Evolutionary conservation across 345 rosid species (phyloP), one percentile per base, ranked within the genome.

Genomic region (Eucalyptus albens): DNA sequence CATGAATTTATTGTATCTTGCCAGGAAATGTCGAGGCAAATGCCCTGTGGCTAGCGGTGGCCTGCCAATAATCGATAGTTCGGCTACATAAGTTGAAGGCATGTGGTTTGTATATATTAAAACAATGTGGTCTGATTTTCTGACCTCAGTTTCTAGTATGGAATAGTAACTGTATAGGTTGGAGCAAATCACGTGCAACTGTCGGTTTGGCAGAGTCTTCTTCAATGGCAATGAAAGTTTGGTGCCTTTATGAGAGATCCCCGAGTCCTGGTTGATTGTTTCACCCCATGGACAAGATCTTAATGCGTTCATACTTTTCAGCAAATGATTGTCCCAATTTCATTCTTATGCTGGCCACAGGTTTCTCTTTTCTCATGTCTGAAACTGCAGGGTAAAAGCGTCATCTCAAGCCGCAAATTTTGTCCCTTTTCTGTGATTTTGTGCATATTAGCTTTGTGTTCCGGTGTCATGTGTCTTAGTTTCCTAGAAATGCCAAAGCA

Each of bases 341-440:
- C 77, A 65, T 65, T 65, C 40, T 65, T 65, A 65, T 65, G 40
- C 77, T 65, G 37, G 77, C 37, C 37, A 40, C 83, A 77, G 47
- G 29, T 77, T 77, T 77, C 83, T 77, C 47, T 77, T 77, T 37
- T 77, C 29, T 77, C 24, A 40, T 77, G 83, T 77, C 83, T 40
- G 83, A 40, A 94, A 93, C 91, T 94, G 94, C 92, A 93, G 97
- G 87, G 97, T 96, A 94, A 90, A 60, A 81, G 11, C 40, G 19
- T 40, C 19, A n/a, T 31, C n/a, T 47, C 4, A 13, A 24, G 87
- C 59, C 4, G 6, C 31, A n/a, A 47, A 50, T 50, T 50, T 11
- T 55, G 22, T 7, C 65, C 40, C 24, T 16, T 49, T 27, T 33
- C 69, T 80, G 77, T 67, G 16, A 49, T 69, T 69, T 56, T 37